Conservation (phyloP, 2,329 filamentous ascomycete species). For the Kalaharituber pfeilii region DNA sequence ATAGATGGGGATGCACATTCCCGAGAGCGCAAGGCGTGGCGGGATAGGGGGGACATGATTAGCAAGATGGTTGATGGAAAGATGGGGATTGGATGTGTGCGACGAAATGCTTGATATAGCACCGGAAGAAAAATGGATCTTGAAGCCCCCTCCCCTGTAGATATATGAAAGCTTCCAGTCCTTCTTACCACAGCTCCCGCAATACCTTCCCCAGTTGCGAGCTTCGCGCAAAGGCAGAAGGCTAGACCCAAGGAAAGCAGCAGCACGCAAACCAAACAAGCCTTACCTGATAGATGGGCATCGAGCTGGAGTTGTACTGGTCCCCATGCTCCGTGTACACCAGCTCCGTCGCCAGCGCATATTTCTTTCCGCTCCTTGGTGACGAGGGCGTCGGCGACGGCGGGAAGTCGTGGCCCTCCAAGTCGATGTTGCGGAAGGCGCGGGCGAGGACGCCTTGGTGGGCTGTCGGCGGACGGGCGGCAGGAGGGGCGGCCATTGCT, state of each 20-base stretch:
- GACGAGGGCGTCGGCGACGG: slow-evolving; percentile 88
- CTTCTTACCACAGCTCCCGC: no score
- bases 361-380: slow-evolving; percentile 68
- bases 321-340: slow-evolving; percentile 93
- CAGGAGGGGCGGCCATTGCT: neutral
- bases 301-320: slow-evolving; percentile 90
- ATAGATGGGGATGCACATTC: neutral
- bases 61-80: neutral
- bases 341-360: slow-evolving; percentile 86
- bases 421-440: neutral
- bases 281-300: slow-evolving; percentile 77
- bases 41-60: neutral
- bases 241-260: neutral
- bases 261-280: slow-evolving; percentile 1
- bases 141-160: no score
- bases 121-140: no score
- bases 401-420: slow-evolving; percentile 45
- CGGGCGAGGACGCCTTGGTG: neutral
- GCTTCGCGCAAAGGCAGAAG: no score
- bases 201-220: no score
- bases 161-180: no score
- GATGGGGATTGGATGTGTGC: neutral
- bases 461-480: no score
- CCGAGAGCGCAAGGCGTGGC: neutral
- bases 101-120: no score